These are phyloP conservation scores for Neurospora terricola DNA, from an alignment of 495 filamentous ascomycete species.

Conservation along the genomic window DNA sequence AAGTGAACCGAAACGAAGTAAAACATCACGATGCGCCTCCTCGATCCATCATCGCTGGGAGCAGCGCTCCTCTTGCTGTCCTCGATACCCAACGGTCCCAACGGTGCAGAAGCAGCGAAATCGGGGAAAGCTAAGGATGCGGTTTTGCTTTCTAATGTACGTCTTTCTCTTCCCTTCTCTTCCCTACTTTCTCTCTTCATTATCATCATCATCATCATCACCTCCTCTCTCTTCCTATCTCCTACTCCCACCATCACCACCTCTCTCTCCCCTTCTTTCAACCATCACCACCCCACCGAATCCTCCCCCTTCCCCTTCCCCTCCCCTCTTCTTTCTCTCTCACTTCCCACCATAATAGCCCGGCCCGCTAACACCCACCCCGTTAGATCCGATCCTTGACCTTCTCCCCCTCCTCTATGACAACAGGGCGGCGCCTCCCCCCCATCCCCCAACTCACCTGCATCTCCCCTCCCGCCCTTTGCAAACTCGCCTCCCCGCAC, in stretches of 20 bases:
- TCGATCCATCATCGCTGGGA: background rate
- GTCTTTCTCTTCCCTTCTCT: background rate
- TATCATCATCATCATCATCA: background rate
- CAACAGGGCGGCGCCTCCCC: slow-evolving; percentile 64
- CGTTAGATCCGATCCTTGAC: slow-evolving; percentile 60
- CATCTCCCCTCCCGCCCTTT: slow-evolving; percentile 56
- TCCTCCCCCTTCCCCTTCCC: background rate
- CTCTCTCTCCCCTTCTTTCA: background rate
- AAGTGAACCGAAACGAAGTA: background rate
- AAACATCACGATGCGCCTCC: background rate
- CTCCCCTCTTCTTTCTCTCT: background rate
- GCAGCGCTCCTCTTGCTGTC: background rate
- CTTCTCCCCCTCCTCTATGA: slow-evolving; percentile 49
- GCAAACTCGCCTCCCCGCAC: slow-evolving; percentile 45
- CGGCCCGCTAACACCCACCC: too few species aligned
- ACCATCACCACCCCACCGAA: slow-evolving; percentile 9
- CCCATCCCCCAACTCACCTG: slow-evolving; percentile 78
- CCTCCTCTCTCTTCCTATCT: background rate
- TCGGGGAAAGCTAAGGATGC: background rate
- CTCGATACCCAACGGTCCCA: background rate
- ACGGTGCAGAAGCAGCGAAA: background rate
- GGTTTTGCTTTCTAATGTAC: background rate
- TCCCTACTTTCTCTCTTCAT: background rate
- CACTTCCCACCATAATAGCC: too few species aligned
- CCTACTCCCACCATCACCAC: slow-evolving; percentile 1